A percentile compares a stretch with the other conserved stretches of the same genome.
These are phyloP conservation scores for Cicer bijugum DNA, from an alignment of 306 rosid species.

Conservation along the genomic window DNA sequence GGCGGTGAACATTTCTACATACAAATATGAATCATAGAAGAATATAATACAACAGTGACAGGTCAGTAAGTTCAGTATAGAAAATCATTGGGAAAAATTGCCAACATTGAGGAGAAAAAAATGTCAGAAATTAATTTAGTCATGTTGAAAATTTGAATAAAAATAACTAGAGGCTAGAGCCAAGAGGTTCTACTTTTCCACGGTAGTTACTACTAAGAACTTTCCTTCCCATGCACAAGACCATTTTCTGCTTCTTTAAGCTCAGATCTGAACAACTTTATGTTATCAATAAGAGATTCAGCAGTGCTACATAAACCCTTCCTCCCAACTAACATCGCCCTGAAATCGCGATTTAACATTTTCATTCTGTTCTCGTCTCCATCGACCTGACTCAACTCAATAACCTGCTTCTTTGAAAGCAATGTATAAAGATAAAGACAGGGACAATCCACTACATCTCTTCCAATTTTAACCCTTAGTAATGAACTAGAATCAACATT, in stretches of 20 bases:
- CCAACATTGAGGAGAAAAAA: constrained; percentile 19
- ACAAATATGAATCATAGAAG: background rate
- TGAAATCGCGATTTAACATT: constrained; percentile 56
- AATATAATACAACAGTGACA: background rate
- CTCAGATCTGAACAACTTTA: constrained; percentile 56
- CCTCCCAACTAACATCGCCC: constrained; percentile 76
- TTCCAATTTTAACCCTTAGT: constrained; percentile 67
- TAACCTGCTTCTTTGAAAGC: constrained; percentile 58
- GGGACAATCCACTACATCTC: constrained; percentile 41
- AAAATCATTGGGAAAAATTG: constrained; percentile 29
- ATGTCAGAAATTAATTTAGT: constrained; percentile 33
- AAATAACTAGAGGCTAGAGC: background rate
- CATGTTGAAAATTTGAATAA: background rate
- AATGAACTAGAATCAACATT: constrained; percentile 62
- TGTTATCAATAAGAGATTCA: constrained; percentile 58
- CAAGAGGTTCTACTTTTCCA: constrained; percentile 34
- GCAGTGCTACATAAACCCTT: constrained; percentile 61
- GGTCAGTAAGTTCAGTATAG: constrained; percentile 15
- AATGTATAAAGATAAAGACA: constrained; percentile 60
- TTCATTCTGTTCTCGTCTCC: constrained; percentile 64
- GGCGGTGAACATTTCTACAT: background rate
- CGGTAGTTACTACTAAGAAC: constrained; percentile 29
- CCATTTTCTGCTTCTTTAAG: constrained; percentile 39
- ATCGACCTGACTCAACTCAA: constrained; percentile 62
- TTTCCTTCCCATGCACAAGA: constrained; percentile 30